Evolutionary conservation across 345 rosid genomes (phyloP).

Genomic region (Citrus medica): DNA sequence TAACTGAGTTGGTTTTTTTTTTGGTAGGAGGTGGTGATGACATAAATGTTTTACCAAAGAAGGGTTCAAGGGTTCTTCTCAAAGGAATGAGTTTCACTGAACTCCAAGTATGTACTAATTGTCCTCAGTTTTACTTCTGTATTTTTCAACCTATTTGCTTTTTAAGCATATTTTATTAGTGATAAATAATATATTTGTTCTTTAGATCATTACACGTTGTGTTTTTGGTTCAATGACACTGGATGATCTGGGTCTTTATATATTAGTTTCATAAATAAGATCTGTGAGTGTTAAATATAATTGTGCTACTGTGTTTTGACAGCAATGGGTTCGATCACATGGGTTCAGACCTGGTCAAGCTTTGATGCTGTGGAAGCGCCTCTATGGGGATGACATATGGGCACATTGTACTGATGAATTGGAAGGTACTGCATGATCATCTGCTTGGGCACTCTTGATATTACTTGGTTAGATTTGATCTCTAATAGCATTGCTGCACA

Average conservation of each 20-base stretch:
- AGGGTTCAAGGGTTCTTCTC: slow-evolving; percentile 46
- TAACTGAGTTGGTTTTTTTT: background rate
- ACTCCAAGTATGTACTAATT: slow-evolving; percentile 47
- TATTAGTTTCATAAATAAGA: background rate
- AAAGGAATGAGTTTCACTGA: slow-evolving; percentile 71
- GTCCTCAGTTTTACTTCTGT: background rate
- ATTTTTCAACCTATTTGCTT: background rate
- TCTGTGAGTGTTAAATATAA: background rate
- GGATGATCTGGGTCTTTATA: background rate
- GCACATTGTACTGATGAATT: slow-evolving; percentile 59
- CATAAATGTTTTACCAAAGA: slow-evolving; percentile 13
- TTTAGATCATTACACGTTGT: background rate
- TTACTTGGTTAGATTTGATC: background rate
- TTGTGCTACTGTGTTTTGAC: slow-evolving; percentile 9
- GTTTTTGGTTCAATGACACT: background rate
- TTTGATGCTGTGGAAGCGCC: slow-evolving; percentile 89
- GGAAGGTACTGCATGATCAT: slow-evolving; percentile 42
- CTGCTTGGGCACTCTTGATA: background rate
- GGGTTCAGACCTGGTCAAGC: slow-evolving; percentile 95
- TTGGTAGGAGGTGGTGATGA: slow-evolving; percentile 13
- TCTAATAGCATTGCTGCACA: background rate
- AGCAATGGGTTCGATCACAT: slow-evolving; percentile 86
- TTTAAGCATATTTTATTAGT: background rate
- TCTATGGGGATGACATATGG: slow-evolving; percentile 76
- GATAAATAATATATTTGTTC: background rate